phyloP scores from a whole-genome alignment of 2,329 filamentous ascomycete species.

The Cladophialophora bantiana region DNA sequence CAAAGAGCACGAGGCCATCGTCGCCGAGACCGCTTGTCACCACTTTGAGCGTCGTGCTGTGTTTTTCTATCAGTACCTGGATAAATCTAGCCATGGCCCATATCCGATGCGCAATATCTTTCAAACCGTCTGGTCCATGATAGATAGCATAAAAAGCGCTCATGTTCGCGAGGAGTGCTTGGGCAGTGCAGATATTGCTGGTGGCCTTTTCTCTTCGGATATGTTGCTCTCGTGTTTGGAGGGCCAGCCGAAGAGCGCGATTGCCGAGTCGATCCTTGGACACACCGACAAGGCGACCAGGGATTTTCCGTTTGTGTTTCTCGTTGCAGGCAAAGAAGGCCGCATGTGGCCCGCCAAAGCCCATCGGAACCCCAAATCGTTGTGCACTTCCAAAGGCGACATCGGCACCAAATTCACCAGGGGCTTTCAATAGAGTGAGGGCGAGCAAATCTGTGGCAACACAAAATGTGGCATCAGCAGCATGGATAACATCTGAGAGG shows the following conservation, averaged over 20 bases:
- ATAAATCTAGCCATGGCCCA: slow-evolving; percentile 74
- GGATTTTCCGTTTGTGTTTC: slow-evolving; percentile 92
- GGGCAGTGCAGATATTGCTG: slow-evolving; percentile 95
- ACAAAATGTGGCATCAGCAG: slow-evolving; percentile 78
- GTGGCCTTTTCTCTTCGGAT: slow-evolving; percentile 96
- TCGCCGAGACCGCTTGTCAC: slow-evolving; percentile 63
- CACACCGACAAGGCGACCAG: slow-evolving; percentile 85
- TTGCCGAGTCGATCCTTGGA: slow-evolving; percentile 89
- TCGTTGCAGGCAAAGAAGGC: slow-evolving; percentile 94
- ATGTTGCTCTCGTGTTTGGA: slow-evolving; percentile 95
- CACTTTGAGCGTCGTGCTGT: slow-evolving; percentile 66
- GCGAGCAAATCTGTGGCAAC: slow-evolving; percentile 90
- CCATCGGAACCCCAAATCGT: slow-evolving; percentile 88
- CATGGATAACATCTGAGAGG: slow-evolving; percentile 79
- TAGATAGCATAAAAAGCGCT: slow-evolving; percentile 93
- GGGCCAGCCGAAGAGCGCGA: slow-evolving; percentile 78
- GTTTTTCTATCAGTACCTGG: slow-evolving; percentile 66
- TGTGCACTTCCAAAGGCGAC: slow-evolving; percentile 94
- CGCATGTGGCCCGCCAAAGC: slow-evolving; percentile 92
- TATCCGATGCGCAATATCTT: slow-evolving; percentile 79
- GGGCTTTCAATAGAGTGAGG: slow-evolving; percentile 83
- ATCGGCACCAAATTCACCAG: slow-evolving; percentile 93
- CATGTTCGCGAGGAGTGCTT: slow-evolving; percentile 94
- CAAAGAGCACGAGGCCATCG: slow-evolving; percentile 71
- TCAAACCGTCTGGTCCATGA: slow-evolving; percentile 84